These are phyloP conservation scores for Saccharomycopsis sp. DNA, from an alignment of 805 yeast species.

Conservation along the genomic window DNA sequence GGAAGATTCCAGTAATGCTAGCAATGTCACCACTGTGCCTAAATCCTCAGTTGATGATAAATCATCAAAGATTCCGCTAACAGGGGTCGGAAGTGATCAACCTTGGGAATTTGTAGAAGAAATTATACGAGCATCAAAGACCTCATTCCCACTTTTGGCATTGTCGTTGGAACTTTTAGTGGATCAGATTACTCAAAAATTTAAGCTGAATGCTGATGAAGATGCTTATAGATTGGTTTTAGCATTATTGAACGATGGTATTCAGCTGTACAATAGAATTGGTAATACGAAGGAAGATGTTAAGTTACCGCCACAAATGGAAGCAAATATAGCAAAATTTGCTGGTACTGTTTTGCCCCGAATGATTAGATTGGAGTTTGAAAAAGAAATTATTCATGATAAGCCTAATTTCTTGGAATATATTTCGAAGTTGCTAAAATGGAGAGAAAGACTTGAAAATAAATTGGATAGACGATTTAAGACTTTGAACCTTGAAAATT, in stretches of 20 bases:
- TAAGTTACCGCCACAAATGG: conserved; percentile 84
- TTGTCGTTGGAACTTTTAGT: conserved; percentile 89
- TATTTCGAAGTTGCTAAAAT: conserved; percentile 71
- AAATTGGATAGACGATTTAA: conserved; percentile 80
- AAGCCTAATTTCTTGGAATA: conserved; percentile 88
- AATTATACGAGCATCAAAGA: conserved; percentile 86
- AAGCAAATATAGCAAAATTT: conserved; percentile 76
- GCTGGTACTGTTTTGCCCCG: conserved; percentile 91
- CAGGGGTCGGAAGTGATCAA: conserved; percentile 34
- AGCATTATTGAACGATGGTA: conserved; percentile 88
- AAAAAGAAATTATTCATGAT: conserved; percentile 77
- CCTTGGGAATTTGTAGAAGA: conserved; percentile 94
- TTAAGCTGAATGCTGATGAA: conserved; percentile 90
- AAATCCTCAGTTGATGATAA: too few species aligned
- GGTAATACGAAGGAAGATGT: conserved; percentile 47
- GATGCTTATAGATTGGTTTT: conserved; percentile 92
- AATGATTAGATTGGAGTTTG: conserved; percentile 83
- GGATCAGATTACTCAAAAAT: conserved; percentile 89
- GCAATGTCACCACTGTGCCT: background rate
- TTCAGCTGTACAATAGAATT: conserved; percentile 83
- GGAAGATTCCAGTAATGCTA: background rate
- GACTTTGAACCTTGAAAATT: conserved; percentile 73
- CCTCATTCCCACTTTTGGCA: conserved; percentile 91
- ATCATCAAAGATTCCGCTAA: too few species aligned
- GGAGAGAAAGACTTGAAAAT: conserved; percentile 91